Percentiles rank a stretch among this genome's conserved stretches.
phyloP scores from a whole-genome alignment of 2,329 filamentous ascomycete genomes.

The Mycosphaerella sp. region DNA sequence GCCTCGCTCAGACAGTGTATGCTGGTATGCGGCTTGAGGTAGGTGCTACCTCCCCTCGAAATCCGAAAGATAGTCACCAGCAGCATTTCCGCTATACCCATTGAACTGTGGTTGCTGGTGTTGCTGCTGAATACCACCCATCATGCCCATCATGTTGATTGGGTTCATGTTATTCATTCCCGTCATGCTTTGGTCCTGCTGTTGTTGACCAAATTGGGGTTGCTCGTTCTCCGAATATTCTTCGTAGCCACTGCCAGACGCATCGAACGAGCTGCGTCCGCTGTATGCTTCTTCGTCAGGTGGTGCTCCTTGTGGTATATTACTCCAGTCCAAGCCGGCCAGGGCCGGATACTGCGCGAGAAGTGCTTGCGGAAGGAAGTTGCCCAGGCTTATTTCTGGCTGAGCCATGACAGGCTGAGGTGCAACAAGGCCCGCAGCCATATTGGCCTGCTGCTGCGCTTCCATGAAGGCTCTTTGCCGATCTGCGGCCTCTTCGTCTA shows the following conservation, averaged over 20 bases:
- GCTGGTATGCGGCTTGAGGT: background rate
- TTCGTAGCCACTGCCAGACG: constrained; percentile 54
- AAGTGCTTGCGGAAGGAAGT: constrained; percentile 75
- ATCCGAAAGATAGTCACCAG: constrained; percentile 30
- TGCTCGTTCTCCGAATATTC: constrained; percentile 56
- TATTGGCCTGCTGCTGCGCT: constrained; percentile 50
- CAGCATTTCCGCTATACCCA: constrained; percentile 16
- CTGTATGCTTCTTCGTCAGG: constrained; percentile 51
- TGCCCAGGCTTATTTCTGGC: constrained; percentile 50
- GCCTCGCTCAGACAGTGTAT: background rate
- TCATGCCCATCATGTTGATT: constrained; percentile 10
- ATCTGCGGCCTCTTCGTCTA: constrained; percentile 88
- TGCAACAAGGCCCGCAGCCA: constrained; percentile 35
- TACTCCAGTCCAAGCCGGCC: constrained; percentile 81
- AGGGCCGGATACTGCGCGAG: constrained; percentile 88
- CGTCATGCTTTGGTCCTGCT: constrained; percentile 21
- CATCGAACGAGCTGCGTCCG: constrained; percentile 74
- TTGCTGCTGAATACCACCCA: constrained; percentile 21
- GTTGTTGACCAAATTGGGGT: constrained; percentile 17
- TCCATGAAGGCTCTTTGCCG: constrained; percentile 67
- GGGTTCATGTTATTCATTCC: constrained; percentile 13
- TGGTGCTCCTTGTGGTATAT: constrained; percentile 54
- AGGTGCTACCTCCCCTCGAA: constrained; percentile 31
- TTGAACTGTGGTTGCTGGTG: constrained; percentile 13
- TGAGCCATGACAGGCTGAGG: constrained; percentile 29